These are phyloP conservation scores for Penicillium taxi DNA, from an alignment of 495 filamentous ascomycete species.

Conservation along the genomic window DNA sequence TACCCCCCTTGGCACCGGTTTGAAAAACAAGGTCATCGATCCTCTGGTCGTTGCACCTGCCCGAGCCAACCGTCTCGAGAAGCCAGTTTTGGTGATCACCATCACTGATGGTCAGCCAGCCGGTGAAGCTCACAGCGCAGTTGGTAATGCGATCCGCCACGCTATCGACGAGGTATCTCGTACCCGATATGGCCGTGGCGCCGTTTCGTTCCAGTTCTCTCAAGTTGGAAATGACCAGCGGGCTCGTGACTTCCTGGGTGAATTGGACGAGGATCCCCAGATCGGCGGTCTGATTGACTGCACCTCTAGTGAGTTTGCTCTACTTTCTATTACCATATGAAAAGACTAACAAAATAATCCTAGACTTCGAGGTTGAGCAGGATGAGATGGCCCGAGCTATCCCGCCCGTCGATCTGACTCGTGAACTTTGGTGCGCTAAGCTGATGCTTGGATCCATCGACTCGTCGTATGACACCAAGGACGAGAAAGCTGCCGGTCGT, in stretches of 20 bases:
- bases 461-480: conserved; percentile 56
- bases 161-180: conserved; percentile 38
- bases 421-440: conserved; percentile 63
- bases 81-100: conserved; percentile 61
- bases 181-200: conserved; percentile 43
- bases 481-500: conserved; percentile 42
- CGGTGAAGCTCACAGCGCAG: conserved; percentile 42
- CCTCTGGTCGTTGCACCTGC: conserved; percentile 48
- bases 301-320: conserved; percentile 56
- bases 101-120: conserved; percentile 64
- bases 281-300: conserved; percentile 61
- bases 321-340: neutral
- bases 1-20: conserved; percentile 57
- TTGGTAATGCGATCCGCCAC: conserved; percentile 45
- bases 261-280: conserved; percentile 54
- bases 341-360: conserved; percentile 1
- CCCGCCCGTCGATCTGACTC: conserved; percentile 51
- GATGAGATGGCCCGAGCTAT: conserved; percentile 53
- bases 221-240: conserved; percentile 64
- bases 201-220: conserved; percentile 62
- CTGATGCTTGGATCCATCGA: conserved; percentile 65
- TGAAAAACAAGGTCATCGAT: conserved; percentile 56
- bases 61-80: conserved; percentile 42
- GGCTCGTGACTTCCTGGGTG: conserved; percentile 54
- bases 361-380: conserved; percentile 59